Percentiles rank a stretch among this genome's conserved stretches.
Conservation (phyloP, 2,329 filamentous ascomycete genomes). For the Aspergillus pseudoterreus region DNA sequence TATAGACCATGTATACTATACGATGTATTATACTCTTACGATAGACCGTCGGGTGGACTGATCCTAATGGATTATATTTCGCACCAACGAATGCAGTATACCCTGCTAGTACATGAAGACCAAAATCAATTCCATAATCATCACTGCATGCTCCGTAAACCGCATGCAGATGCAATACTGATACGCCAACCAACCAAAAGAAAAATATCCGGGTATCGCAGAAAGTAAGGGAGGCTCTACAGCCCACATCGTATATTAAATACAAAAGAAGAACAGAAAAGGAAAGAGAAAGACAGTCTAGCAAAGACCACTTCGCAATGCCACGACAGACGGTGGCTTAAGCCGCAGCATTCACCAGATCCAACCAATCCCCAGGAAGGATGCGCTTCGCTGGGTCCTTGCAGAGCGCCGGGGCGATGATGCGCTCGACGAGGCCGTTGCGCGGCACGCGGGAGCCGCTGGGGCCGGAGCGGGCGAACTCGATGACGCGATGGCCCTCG, state of each 20-base stretch:
- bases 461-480: constrained; percentile 35
- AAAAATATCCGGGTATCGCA: neutral
- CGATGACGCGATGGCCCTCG: constrained; percentile 42
- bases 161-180: too few species aligned
- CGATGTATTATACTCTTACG: neutral
- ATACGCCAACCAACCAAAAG: neutral
- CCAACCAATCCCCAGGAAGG: constrained; percentile 29
- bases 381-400: constrained; percentile 36
- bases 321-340: too few species aligned
- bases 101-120: neutral
- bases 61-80: too few species aligned
- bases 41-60: too few species aligned
- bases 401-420: constrained; percentile 35
- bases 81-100: too few species aligned
- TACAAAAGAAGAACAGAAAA: neutral
- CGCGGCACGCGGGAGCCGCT: constrained; percentile 38
- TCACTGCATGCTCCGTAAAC: too few species aligned
- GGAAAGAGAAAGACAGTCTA: neutral
- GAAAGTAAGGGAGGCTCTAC: neutral
- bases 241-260: neutral
- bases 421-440: constrained; percentile 38
- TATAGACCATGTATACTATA: too few species aligned
- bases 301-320: too few species aligned
- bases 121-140: neutral
- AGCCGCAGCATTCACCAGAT: constrained; percentile 12